Percentiles rank a stretch among this genome's conserved stretches.
Evolutionary conservation across 805 yeast species (phyloP).

Genomic region (Barnettozyma populi): DNA sequence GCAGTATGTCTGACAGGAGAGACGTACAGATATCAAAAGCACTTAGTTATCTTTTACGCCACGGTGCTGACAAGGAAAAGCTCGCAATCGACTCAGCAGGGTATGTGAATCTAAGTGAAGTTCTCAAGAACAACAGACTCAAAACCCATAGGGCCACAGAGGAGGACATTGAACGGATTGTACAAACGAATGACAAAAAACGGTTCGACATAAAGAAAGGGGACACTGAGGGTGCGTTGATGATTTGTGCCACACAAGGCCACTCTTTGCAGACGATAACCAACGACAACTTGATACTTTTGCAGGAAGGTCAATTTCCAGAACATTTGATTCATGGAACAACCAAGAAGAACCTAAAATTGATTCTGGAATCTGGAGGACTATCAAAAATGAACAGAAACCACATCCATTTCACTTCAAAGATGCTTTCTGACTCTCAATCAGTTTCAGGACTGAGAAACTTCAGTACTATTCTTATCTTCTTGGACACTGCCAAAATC

Average conservation of each 20-base stretch:
- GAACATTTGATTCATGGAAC: slow-evolving; percentile 76
- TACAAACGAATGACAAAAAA: slow-evolving; percentile 60
- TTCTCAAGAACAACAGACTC: slow-evolving; percentile 54
- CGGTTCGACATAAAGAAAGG: slow-evolving; percentile 48
- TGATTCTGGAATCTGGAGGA: slow-evolving; percentile 49
- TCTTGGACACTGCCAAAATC: slow-evolving; percentile 50
- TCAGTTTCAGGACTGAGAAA: slow-evolving; percentile 72
- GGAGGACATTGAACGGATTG: slow-evolving; percentile 57
- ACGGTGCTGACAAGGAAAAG: slow-evolving; percentile 69
- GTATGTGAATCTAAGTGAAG: slow-evolving; percentile 46
- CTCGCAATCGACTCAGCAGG: slow-evolving; percentile 65
- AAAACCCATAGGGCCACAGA: slow-evolving; percentile 49
- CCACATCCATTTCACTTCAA: slow-evolving; percentile 81
- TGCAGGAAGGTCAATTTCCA: slow-evolving; percentile 44
- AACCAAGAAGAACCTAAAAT: slow-evolving; percentile 37
- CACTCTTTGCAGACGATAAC: slow-evolving; percentile 56
- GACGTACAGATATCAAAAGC: slow-evolving; percentile 63
- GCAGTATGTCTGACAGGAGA: slow-evolving; percentile 28
- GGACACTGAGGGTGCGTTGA: slow-evolving; percentile 22
- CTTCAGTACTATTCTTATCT: slow-evolving; percentile 51
- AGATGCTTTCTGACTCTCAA: slow-evolving; percentile 37
- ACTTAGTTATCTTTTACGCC: slow-evolving; percentile 75
- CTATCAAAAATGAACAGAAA: slow-evolving; percentile 66
- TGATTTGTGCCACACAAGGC: slow-evolving; percentile 90
- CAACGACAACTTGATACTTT: slow-evolving; percentile 35